Percentiles rank a stretch among this genome's conserved stretches.
These are phyloP conservation scores for Firmiana major DNA, from an alignment of 345 rosid species.

Conservation along the genomic window DNA sequence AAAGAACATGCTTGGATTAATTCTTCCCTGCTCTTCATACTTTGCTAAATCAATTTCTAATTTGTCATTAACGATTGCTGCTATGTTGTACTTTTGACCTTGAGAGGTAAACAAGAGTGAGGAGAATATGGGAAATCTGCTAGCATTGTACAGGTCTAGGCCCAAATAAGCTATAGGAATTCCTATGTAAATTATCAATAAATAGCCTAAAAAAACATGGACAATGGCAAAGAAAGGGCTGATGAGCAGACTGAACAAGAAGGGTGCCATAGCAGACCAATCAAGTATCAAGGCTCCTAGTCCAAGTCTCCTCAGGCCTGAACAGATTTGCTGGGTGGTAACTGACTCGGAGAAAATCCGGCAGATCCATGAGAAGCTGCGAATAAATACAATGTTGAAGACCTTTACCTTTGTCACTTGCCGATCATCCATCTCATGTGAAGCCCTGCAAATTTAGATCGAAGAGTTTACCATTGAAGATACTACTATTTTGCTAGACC, in stretches of 20 bases:
- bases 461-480: neutral
- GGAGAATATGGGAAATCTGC: conserved; percentile 71
- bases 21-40: conserved; percentile 69
- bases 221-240: conserved; percentile 86
- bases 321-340: conserved; percentile 81
- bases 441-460: conserved; percentile 48
- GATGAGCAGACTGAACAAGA: conserved; percentile 76
- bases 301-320: conserved; percentile 82
- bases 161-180: conserved; percentile 76
- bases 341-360: conserved; percentile 77
- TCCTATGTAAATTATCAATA: conserved; percentile 54
- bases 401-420: conserved; percentile 67
- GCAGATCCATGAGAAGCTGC: conserved; percentile 80
- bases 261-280: conserved; percentile 76
- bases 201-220: conserved; percentile 59
- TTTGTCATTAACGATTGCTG: conserved; percentile 64
- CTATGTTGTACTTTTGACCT: conserved; percentile 56
- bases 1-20: conserved; percentile 79
- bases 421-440: conserved; percentile 75
- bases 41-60: conserved; percentile 60
- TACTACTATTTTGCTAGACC: neutral
- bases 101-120: conserved; percentile 65
- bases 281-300: conserved; percentile 77
- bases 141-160: conserved; percentile 50
- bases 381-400: conserved; percentile 58